Evolutionary conservation across 768 basidiomycete species (phyloP).

Genomic region (Pholiota microspora): DNA sequence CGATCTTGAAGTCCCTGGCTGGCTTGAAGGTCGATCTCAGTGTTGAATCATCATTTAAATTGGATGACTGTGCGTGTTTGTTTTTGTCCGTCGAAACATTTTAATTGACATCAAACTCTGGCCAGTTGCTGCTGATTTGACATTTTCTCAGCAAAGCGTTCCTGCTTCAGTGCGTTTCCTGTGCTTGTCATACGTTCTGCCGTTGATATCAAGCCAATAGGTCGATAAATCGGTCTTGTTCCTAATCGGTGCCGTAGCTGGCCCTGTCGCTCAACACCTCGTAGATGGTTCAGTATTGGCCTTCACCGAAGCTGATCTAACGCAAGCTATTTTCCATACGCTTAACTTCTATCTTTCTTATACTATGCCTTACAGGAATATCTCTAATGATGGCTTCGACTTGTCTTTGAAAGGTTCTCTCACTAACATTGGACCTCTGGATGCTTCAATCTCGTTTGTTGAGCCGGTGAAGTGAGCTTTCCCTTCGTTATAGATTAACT

Average conservation of each 20-base stretch:
- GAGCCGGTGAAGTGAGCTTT: conserved; percentile 56
- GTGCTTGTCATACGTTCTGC: neutral
- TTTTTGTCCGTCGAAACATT: neutral
- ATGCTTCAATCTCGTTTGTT: conserved; percentile 64
- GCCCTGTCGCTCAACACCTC: conserved; percentile 61
- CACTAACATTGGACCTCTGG: conserved; percentile 64
- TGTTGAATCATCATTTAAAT: conserved; percentile 49
- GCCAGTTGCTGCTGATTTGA: conserved; percentile 51
- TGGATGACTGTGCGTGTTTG: conserved; percentile 61
- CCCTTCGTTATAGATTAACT: too few species aligned
- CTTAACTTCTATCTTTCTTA: neutral
- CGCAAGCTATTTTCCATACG: conserved; percentile 28
- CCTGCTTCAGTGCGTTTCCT: conserved; percentile 41
- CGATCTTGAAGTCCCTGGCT: conserved; percentile 62
- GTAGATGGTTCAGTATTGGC: conserved; percentile 54
- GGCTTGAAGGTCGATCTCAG: conserved; percentile 57
- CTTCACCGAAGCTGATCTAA: conserved; percentile 60
- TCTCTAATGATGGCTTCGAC: conserved; percentile 62
- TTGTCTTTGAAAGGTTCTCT: conserved; percentile 57
- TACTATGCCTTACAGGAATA: conserved; percentile 33
- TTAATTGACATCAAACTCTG: conserved; percentile 3
- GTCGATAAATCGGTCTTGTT: conserved; percentile 63
- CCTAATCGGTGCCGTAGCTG: conserved; percentile 70
- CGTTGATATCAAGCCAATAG: conserved; percentile 27
- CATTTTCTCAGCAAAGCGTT: conserved; percentile 57